phyloP scores from a whole-genome alignment of 371 early-diverging fungal genomes.

The Chytridium lagenaria region DNA sequence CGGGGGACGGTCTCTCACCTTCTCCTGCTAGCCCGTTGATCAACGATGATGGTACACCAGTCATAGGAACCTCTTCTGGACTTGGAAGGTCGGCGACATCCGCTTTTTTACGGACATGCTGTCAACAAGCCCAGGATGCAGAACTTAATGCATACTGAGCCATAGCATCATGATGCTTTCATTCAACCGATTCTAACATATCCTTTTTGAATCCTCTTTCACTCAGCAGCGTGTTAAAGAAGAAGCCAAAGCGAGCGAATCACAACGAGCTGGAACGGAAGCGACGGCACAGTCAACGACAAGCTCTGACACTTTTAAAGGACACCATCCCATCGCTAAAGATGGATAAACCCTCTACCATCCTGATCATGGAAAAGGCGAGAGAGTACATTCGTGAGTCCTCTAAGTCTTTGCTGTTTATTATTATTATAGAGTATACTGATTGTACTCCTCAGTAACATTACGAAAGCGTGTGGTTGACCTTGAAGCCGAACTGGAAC shows the following conservation, averaged over 20 bases:
- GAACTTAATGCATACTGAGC: too few species aligned
- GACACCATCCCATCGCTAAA: conserved; percentile 51
- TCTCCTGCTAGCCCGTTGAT: too few species aligned
- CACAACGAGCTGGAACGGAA: conserved; percentile 57
- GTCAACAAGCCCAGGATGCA: too few species aligned
- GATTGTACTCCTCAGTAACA: neutral
- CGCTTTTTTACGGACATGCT: too few species aligned
- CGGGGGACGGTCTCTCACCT: too few species aligned
- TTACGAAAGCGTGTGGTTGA: neutral
- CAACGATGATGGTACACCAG: too few species aligned
- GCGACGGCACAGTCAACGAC: conserved; percentile 55
- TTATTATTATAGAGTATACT: neutral
- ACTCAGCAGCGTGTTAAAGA: too few species aligned
- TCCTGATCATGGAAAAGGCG: conserved; percentile 58
- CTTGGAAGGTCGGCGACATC: too few species aligned
- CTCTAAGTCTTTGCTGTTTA: neutral
- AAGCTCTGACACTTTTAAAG: conserved; percentile 49
- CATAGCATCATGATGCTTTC: too few species aligned
- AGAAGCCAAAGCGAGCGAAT: conserved; percentile 37
- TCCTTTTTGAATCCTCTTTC: too few species aligned
- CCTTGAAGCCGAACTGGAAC: conserved; percentile 11
- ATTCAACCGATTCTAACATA: too few species aligned
- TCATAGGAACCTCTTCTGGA: too few species aligned
- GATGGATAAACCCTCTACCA: conserved; percentile 52
- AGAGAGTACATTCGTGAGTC: conserved; percentile 49